Evolutionary conservation across 2,329 filamentous ascomycete species (phyloP), one percentile per base, ranked within the genome.

Genomic region (Exophiala sp.): DNA sequence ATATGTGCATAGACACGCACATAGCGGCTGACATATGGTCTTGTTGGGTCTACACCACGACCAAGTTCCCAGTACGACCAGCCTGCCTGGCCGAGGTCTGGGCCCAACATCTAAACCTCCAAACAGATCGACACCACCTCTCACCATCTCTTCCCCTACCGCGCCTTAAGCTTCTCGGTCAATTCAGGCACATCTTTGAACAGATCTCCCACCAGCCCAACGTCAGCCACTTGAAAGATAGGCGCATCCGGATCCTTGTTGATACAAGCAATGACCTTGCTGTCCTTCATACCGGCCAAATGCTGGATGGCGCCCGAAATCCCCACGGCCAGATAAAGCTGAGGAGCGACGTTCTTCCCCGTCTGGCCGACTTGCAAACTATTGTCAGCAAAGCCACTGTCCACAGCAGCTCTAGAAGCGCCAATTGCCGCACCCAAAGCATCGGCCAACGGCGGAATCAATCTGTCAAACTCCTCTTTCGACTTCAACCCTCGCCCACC

Each of bases 201-300:
- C 62, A 98, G 72, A 73, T 98, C 93, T 34, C 90, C 91, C 3
- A 98, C 91, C 45, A 98, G 74, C 10, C 93, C 93, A 46, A 97
- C 89, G 70, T 98, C 93, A 3, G 93, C 93, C 52, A 98, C 82
- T 72, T 98, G 93, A 78, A 98, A 98, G 62, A 98, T 98, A 23
- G 93, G 93, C 50, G 93, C 93, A 70, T 98, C 93, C 3, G 83
- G 76, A 65, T 98, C 93, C 75, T 98, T 98, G 78, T 98, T 98
- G 66, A 98, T 97, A 11, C 88, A 88, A 18, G 91, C 93, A 73
- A 98, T 98, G 52, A 98, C 93, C 76, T 98, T 98, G 76, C 89
- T 96, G 67, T 98, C 93, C 79, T 98, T 98, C 93, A 98, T 98
- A 66, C 93, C 93, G 24, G 93, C 93, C 71, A 98, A 71, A 76